These are phyloP conservation scores for Cryphonectria parasitica DNA, from an alignment of 2,329 filamentous ascomycete genomes.

Conservation along the genomic window DNA sequence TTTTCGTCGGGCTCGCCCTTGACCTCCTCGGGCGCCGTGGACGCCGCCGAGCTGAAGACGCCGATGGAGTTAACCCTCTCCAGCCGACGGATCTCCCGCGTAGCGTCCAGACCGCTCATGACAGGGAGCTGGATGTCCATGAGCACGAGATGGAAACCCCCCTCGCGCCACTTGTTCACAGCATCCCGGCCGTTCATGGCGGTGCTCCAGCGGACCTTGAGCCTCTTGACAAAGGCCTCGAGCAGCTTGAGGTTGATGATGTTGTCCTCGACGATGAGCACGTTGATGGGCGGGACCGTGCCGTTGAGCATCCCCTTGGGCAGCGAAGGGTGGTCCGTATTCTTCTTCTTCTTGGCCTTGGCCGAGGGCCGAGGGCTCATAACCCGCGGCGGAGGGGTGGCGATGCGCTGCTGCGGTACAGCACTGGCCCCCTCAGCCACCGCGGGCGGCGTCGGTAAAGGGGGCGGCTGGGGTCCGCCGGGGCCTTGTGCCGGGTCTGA, in stretches of 20 bases:
- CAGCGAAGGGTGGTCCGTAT: constrained; percentile 48
- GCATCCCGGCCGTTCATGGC: constrained; percentile 94
- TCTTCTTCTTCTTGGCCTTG: constrained; percentile 59
- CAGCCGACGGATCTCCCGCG: constrained; percentile 87
- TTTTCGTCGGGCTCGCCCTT: constrained; percentile 59
- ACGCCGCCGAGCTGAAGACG: constrained; percentile 73
- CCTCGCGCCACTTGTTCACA: constrained; percentile 87
- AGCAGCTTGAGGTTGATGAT: constrained; percentile 94
- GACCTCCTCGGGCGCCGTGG: constrained; percentile 53
- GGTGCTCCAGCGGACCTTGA: constrained; percentile 97
- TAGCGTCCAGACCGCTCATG: constrained; percentile 94
- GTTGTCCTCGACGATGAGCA: constrained; percentile 97
- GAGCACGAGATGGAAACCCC: constrained; percentile 92
- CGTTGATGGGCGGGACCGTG: constrained; percentile 91
- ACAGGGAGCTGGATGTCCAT: constrained; percentile 99
- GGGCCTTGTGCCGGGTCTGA: constrained; percentile 50
- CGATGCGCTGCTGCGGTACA: constrained; percentile 55
- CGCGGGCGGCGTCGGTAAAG: constrained; percentile 47
- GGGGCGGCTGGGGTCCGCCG: constrained; percentile 52
- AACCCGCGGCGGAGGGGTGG: constrained; percentile 55
- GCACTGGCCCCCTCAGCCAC: constrained; percentile 46
- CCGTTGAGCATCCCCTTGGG: constrained; percentile 73
- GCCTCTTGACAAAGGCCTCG: constrained; percentile 91
- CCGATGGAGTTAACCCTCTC: constrained; percentile 92
- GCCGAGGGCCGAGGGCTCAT: constrained; percentile 53